A percentile compares a stretch with the other conserved stretches of the same genome.
Conservation (phyloP, 2,329 filamentous ascomycete genomes). For the Ceratocystis papillata region DNA sequence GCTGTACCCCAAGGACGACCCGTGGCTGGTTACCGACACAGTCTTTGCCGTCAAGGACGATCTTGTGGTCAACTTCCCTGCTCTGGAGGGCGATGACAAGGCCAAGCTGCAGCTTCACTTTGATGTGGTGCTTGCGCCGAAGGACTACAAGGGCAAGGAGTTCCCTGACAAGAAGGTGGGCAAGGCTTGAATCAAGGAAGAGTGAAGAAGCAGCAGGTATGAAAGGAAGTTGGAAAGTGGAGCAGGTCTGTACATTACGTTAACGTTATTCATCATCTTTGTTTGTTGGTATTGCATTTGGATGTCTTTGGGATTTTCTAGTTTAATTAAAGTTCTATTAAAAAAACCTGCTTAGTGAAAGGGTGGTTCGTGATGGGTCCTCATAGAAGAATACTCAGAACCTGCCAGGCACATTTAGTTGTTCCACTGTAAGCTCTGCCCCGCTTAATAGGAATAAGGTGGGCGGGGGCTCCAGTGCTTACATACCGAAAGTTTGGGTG, state of each 20-base stretch:
- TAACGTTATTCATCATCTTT: conserved; percentile 10
- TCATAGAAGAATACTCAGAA: background rate
- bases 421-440: background rate
- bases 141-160: conserved; percentile 34
- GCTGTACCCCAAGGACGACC: conserved; percentile 59
- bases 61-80: conserved; percentile 41
- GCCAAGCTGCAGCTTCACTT: conserved; percentile 35
- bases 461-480: no score
- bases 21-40: conserved; percentile 46
- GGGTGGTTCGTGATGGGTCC: background rate
- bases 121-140: conserved; percentile 37
- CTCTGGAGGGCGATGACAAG: conserved; percentile 32
- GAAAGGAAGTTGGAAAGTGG: background rate
- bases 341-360: background rate
- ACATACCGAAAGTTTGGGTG: no score
- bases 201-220: background rate
- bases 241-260: conserved; percentile 15
- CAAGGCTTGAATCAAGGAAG: background rate
- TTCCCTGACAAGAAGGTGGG: conserved; percentile 17
- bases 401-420: background rate
- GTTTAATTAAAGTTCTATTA: background rate
- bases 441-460: no score
- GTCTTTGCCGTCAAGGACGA: conserved; percentile 44
- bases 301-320: background rate
- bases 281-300: background rate